phyloP scores from a whole-genome alignment of 129 eudicot genomes.

The Tagetes patula region DNA sequence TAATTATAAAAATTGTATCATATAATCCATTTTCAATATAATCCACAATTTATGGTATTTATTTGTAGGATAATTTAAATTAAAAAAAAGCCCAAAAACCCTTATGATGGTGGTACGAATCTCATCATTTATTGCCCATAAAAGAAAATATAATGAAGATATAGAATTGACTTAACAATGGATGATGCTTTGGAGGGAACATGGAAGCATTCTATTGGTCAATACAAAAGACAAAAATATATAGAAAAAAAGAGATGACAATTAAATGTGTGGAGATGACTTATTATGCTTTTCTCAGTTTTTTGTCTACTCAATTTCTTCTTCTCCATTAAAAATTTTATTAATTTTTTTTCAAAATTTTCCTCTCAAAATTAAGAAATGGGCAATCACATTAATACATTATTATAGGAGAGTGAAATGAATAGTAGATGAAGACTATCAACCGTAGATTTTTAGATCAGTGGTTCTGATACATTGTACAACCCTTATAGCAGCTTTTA shows the following conservation, averaged over 20 bases:
- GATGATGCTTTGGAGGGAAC: constrained; percentile 38
- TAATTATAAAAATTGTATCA: too few species aligned
- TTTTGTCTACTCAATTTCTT: constrained; percentile 34
- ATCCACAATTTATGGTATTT: neutral
- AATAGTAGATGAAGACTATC: too few species aligned
- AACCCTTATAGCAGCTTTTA: too few species aligned
- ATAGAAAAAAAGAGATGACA: constrained; percentile 36
- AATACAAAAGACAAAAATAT: constrained; percentile 35
- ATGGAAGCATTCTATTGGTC: constrained; percentile 40
- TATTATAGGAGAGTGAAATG: too few species aligned
- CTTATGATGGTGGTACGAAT: constrained; percentile 18
- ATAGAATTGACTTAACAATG: constrained; percentile 30
- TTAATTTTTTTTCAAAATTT: constrained; percentile 20
- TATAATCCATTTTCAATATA: too few species aligned
- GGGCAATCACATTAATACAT: constrained; percentile 30
- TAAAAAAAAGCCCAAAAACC: neutral
- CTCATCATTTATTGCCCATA: constrained; percentile 27
- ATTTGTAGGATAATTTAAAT: neutral
- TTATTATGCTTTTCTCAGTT: constrained; percentile 39
- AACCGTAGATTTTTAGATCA: too few species aligned
- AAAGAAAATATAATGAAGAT: constrained; percentile 22
- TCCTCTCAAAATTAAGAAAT: constrained; percentile 34
- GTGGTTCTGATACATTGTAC: too few species aligned
- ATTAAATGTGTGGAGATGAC: constrained; percentile 64
- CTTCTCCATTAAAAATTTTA: constrained; percentile 21